These are phyloP conservation scores for Candida silvicultrix DNA, from an alignment of 805 yeast genomes.

Conservation along the genomic window DNA sequence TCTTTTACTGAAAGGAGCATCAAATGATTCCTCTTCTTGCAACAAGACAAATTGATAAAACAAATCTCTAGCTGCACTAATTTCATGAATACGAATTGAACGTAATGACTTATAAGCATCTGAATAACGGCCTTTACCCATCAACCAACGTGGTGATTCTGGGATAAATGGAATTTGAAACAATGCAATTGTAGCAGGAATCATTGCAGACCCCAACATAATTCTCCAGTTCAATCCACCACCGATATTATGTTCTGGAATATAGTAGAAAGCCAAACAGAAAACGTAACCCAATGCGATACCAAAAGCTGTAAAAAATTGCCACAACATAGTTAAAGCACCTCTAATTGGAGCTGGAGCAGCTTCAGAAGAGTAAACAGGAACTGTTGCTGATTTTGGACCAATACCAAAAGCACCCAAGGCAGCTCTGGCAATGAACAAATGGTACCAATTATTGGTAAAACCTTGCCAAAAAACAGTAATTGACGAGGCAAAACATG, in stretches of 20 bases:
- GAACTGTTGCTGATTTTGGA: conserved; percentile 71
- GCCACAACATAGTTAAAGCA: conserved; percentile 69
- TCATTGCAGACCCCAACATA: conserved; percentile 61
- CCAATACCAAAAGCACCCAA: conserved; percentile 63
- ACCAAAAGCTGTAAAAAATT: conserved; percentile 69
- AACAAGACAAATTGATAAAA: conserved; percentile 63
- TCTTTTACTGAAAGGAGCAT: conserved; percentile 39
- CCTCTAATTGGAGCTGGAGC: conserved; percentile 60
- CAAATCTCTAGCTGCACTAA: conserved; percentile 65
- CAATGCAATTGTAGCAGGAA: conserved; percentile 58
- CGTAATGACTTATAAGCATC: conserved; percentile 51
- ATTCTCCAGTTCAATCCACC: conserved; percentile 59
- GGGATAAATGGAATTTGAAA: conserved; percentile 63
- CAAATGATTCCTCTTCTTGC: conserved; percentile 52
- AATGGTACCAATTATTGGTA: conserved; percentile 53
- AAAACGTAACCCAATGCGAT: conserved; percentile 67
- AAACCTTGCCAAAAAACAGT: conserved; percentile 70
- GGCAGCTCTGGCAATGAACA: conserved; percentile 59
- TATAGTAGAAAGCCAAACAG: conserved; percentile 54
- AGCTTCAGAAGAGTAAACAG: conserved; percentile 65
- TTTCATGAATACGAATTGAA: conserved; percentile 41
- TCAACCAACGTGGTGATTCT: conserved; percentile 72
- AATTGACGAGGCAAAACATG: conserved; percentile 53
- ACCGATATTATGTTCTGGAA: conserved; percentile 30
- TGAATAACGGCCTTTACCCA: conserved; percentile 59